Evolutionary conservation across 2,329 filamentous ascomycete genomes (phyloP).

Genomic region (Alternaria conjuncta): DNA sequence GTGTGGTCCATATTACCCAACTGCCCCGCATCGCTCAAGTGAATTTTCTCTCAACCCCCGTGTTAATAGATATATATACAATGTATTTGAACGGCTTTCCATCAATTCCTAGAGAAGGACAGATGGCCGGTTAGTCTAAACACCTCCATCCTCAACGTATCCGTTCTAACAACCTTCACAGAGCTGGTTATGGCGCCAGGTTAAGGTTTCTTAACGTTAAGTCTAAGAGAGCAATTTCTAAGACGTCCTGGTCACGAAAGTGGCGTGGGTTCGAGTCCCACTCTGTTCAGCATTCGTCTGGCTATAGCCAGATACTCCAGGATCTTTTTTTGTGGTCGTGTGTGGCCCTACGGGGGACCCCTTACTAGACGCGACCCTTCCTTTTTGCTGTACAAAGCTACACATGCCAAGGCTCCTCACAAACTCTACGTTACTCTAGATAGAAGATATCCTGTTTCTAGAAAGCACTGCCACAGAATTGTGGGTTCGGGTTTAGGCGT

Average conservation of each 20-base stretch:
- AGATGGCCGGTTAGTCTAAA: background rate
- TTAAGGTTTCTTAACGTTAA: conserved; percentile 40
- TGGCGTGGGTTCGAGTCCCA: conserved; percentile 42
- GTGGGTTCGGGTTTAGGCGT: too few species aligned
- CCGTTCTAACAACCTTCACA: background rate
- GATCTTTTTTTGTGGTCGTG: conserved; percentile 22
- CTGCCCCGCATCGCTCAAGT: background rate
- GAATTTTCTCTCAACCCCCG: too few species aligned
- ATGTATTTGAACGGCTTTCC: too few species aligned
- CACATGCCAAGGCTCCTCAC: too few species aligned
- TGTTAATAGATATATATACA: too few species aligned
- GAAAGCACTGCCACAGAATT: too few species aligned
- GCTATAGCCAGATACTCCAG: conserved; percentile 21
- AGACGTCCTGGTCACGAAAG: conserved; percentile 48
- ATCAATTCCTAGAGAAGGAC: background rate
- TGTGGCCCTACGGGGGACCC: too few species aligned
- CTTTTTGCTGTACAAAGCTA: too few species aligned
- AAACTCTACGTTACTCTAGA: too few species aligned
- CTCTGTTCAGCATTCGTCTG: conserved; percentile 47
- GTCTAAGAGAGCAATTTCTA: conserved; percentile 19
- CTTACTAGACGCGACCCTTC: too few species aligned
- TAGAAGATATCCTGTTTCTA: too few species aligned
- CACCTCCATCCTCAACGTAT: background rate
- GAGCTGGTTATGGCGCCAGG: conserved; percentile 47
- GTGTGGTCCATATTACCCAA: background rate